A percentile compares a stretch with the other conserved stretches of the same genome.
phyloP scores from a whole-genome alignment of 352 stramenopile genomes.

The Phytophthora litchii region DNA sequence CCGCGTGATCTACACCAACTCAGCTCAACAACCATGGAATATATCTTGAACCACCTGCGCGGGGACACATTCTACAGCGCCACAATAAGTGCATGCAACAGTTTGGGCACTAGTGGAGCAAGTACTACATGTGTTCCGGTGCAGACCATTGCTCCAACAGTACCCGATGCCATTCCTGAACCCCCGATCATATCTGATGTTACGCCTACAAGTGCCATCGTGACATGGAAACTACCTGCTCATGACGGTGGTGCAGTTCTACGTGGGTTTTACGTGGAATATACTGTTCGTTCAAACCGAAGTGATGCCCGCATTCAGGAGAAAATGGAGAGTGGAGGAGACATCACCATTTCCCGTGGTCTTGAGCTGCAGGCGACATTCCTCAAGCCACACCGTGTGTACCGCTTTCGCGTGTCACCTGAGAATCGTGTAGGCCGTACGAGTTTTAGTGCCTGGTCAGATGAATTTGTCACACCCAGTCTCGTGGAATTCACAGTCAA shows the following conservation, averaged over 20 bases:
- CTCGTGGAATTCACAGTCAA: constrained; percentile 73
- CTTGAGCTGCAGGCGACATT: constrained; percentile 46
- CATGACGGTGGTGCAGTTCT: constrained; percentile 66
- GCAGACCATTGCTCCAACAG: constrained; percentile 43
- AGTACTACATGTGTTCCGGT: constrained; percentile 48
- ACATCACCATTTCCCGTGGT: constrained; percentile 46
- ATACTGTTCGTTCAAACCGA: constrained; percentile 34
- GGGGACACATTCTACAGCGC: constrained; percentile 55
- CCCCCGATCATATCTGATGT: constrained; percentile 40
- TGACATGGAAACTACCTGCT: constrained; percentile 45
- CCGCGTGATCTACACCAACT: constrained; percentile 27
- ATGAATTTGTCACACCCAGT: constrained; percentile 52
- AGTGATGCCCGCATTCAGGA: constrained; percentile 12
- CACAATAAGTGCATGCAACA: constrained; percentile 52
- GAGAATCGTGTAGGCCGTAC: constrained; percentile 50
- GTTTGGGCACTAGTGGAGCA: constrained; percentile 41
- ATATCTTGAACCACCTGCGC: constrained; percentile 40
- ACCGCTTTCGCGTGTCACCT: constrained; percentile 58
- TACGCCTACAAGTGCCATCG: constrained; percentile 47
- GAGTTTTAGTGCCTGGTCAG: constrained; percentile 44
- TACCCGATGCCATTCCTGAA: constrained; percentile 40
- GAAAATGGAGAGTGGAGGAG: constrained; percentile 41
- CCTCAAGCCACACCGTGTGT: constrained; percentile 59
- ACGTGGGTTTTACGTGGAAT: constrained; percentile 56
- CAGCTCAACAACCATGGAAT: constrained; percentile 5